A percentile compares a stretch with the other conserved stretches of the same genome.
Evolutionary conservation across 106 monocot species (phyloP).

Genomic region (Dioscorea alata): DNA sequence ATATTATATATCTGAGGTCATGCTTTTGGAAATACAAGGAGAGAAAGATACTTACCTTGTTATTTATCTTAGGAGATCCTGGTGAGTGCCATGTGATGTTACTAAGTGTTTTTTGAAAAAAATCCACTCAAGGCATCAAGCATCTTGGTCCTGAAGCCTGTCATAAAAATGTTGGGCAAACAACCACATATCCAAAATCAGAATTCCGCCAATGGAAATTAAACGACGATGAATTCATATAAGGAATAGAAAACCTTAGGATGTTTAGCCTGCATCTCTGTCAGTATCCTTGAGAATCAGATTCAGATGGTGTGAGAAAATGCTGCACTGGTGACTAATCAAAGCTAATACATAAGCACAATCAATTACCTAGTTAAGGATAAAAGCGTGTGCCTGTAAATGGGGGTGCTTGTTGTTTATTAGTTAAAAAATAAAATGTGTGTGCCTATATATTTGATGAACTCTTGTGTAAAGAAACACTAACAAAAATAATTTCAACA

Average conservation of each 20-base stretch:
- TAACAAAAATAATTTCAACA: conserved; percentile 4
- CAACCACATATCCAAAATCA: neutral
- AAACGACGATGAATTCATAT: neutral
- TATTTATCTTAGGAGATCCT: conserved; percentile 50
- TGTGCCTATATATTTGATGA: conserved; percentile 60
- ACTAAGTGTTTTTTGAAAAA: conserved; percentile 36
- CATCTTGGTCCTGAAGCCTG: conserved; percentile 62
- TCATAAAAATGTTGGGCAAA: neutral
- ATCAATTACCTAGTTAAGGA: conserved; percentile 72
- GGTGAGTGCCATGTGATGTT: conserved; percentile 77
- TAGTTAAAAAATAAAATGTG: conserved; percentile 84
- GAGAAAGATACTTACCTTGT: conserved; percentile 49
- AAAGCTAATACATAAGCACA: neutral
- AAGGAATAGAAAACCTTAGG: conserved; percentile 38
- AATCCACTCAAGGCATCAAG: conserved; percentile 50
- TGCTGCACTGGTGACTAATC: conserved; percentile 27
- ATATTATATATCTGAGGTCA: no score
- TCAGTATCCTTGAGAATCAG: conserved; percentile 59
- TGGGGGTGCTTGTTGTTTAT: no score
- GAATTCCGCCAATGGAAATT: neutral
- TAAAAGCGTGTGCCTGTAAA: conserved; percentile 83
- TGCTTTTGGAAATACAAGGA: neutral
- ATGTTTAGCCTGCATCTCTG: conserved; percentile 61
- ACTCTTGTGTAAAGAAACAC: conserved; percentile 88
- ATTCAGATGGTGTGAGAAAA: conserved; percentile 50